Percentiles rank a stretch among this genome's conserved stretches.
Conservation (phyloP, 345 rosid species). For the Laguncularia racemosa region DNA sequence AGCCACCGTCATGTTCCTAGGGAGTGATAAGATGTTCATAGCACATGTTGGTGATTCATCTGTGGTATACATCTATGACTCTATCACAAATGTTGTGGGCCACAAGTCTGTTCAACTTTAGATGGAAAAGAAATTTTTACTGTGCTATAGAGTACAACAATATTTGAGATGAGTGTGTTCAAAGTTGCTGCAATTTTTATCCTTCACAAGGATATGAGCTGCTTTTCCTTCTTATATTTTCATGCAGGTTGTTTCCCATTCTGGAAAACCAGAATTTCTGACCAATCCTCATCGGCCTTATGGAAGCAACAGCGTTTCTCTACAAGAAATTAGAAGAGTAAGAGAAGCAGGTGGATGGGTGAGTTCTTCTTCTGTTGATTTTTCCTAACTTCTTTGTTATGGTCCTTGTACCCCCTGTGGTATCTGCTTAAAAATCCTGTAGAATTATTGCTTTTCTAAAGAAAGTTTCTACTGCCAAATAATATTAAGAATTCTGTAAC, state of each 20-base stretch:
- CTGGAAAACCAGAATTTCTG: conserved; percentile 61
- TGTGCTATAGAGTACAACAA: no score
- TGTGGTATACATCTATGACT: conserved; percentile 39
- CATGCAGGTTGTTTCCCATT: conserved; percentile 67
- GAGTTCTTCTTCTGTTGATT: conserved; percentile 43
- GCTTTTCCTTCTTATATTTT: conserved; percentile 5
- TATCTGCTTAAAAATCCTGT: background rate
- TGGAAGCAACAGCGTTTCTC: conserved; percentile 62
- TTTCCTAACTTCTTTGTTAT: background rate
- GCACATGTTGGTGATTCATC: conserved; percentile 87
- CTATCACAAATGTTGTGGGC: background rate
- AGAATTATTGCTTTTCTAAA: no score
- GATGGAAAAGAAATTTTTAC: no score
- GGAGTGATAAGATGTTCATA: conserved; percentile 44
- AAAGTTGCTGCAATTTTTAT: no score
- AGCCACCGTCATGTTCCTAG: conserved; percentile 63
- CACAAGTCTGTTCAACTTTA: no score
- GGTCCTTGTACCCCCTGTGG: background rate
- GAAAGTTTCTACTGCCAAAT: no score
- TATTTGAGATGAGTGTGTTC: no score
- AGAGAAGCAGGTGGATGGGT: conserved; percentile 99
- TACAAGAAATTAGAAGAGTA: conserved; percentile 75
- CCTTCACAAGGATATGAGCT: no score
- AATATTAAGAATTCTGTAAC: no score
- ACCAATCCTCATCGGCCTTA: conserved; percentile 85